These are phyloP conservation scores for Pseudonitzschia delicatissima DNA, from an alignment of 108 stramenopile species.

Conservation along the genomic window DNA sequence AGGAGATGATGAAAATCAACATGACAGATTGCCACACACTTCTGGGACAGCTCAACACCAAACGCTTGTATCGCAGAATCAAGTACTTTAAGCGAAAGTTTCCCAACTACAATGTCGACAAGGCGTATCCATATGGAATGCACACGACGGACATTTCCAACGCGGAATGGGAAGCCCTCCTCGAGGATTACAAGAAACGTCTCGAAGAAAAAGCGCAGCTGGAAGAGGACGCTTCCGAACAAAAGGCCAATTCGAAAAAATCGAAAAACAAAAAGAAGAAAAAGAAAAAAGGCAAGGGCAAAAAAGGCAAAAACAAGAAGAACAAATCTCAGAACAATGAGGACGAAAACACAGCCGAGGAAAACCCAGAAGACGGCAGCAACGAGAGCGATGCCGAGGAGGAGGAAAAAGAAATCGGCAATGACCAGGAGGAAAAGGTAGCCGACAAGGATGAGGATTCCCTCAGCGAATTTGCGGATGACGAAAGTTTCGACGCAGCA, in stretches of 20 bases:
- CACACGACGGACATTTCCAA: conserved; percentile 50
- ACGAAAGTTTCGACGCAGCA: too few species aligned
- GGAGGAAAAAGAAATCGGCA: not conserved
- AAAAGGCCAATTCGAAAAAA: not conserved
- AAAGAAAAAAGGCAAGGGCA: conserved; percentile 1
- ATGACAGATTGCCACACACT: conserved; percentile 32
- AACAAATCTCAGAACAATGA: not conserved
- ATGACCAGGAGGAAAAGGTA: not conserved
- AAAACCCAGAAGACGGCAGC: not conserved
- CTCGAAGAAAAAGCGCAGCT: conserved; percentile 9
- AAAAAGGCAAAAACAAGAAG: conserved; percentile 19
- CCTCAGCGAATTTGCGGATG: not conserved
- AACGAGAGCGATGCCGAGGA: conserved; percentile 2
- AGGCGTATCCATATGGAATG: conserved; percentile 37
- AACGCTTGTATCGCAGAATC: conserved; percentile 46
- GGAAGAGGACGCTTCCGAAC: conserved; percentile 6
- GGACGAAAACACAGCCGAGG: not conserved
- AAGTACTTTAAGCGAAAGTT: conserved; percentile 12
- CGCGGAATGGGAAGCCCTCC: conserved; percentile 50
- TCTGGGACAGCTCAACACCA: conserved; percentile 71
- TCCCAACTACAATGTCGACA: conserved; percentile 18
- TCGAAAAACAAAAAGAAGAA: not conserved
- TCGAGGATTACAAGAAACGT: conserved; percentile 22
- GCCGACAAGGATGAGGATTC: not conserved
- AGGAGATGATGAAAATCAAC: conserved; percentile 16